phyloP scores from a whole-genome alignment of 345 rosid species.

The Eucalyptus curtisii region DNA sequence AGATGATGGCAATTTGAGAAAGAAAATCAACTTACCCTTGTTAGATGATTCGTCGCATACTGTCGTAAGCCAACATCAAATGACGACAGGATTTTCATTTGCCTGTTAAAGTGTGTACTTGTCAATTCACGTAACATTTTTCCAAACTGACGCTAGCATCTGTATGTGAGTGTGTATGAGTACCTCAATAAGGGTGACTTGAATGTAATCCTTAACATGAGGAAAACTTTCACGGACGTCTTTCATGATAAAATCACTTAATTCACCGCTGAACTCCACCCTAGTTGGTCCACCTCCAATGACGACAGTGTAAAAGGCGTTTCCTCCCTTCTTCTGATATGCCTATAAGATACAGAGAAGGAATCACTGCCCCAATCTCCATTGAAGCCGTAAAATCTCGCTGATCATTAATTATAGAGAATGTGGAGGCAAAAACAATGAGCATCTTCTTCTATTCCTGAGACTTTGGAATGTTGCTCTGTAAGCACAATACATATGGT shows the following conservation, averaged over 20 bases:
- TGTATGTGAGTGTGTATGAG: background rate
- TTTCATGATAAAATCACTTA: conserved; percentile 88
- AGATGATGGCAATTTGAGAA: background rate
- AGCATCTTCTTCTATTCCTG: background rate
- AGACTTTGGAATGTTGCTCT: background rate
- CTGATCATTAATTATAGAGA: background rate
- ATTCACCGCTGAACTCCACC: conserved; percentile 88
- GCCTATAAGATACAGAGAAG: conserved; percentile 23
- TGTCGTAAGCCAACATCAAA: conserved; percentile 61
- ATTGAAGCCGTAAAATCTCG: background rate
- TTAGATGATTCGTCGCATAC: conserved; percentile 54
- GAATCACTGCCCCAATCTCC: background rate
- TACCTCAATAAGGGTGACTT: conserved; percentile 96
- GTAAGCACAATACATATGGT: background rate
- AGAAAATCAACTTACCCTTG: conserved; percentile 26
- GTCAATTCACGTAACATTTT: background rate
- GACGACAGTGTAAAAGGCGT: conserved; percentile 75
- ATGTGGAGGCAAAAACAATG: background rate
- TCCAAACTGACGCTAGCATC: background rate
- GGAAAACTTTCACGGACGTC: conserved; percentile 65
- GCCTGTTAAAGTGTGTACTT: conserved; percentile 27
- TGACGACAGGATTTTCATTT: conserved; percentile 67
- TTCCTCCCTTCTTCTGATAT: conserved; percentile 63
- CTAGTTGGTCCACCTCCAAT: conserved; percentile 99
- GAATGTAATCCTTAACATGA: conserved; percentile 63